Percentiles rank a stretch among this genome's conserved stretches.
These are phyloP conservation scores for Marsdenia floribunda DNA, from an alignment of 257 asterid species.

Conservation along the genomic window DNA sequence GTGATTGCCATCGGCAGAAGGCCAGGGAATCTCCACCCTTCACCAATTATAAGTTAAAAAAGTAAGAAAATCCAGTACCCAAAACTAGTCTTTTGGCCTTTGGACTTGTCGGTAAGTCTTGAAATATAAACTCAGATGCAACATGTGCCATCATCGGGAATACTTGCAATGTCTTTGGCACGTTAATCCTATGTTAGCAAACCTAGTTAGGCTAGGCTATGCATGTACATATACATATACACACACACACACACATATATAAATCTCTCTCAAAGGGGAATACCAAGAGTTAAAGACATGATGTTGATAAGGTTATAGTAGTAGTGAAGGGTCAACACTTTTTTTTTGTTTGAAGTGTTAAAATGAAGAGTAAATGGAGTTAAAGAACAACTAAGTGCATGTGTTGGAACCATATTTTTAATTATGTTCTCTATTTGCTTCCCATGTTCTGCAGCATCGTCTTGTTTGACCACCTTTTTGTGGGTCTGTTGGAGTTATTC, in stretches of 20 bases:
- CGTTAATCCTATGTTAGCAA: background rate
- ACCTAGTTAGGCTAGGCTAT: background rate
- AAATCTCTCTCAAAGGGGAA: no score
- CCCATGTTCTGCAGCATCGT: slow-evolving; percentile 22
- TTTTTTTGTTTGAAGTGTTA: no score
- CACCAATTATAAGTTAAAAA: background rate
- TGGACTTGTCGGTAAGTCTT: slow-evolving; percentile 18
- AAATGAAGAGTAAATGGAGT: background rate
- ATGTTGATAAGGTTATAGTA: no score
- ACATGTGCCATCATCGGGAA: background rate
- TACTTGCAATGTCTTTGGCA: slow-evolving; percentile 8
- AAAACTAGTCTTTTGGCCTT: background rate
- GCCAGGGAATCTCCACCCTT: slow-evolving; percentile 11
- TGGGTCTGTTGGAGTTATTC: slow-evolving; percentile 5
- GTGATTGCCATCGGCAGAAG: slow-evolving; percentile 4
- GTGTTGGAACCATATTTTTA: slow-evolving; percentile 7
- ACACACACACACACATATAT: no score
- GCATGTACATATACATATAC: no score
- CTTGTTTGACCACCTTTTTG: slow-evolving; percentile 22
- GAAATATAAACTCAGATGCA: background rate
- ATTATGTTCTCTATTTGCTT: slow-evolving; percentile 3
- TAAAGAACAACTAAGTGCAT: slow-evolving; percentile 1
- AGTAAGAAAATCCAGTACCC: slow-evolving; percentile 4
- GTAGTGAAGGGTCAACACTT: no score
- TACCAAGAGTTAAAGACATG: no score